Conservation (phyloP, 257 asterid genomes). For the Nicotiana paniculata region DNA sequence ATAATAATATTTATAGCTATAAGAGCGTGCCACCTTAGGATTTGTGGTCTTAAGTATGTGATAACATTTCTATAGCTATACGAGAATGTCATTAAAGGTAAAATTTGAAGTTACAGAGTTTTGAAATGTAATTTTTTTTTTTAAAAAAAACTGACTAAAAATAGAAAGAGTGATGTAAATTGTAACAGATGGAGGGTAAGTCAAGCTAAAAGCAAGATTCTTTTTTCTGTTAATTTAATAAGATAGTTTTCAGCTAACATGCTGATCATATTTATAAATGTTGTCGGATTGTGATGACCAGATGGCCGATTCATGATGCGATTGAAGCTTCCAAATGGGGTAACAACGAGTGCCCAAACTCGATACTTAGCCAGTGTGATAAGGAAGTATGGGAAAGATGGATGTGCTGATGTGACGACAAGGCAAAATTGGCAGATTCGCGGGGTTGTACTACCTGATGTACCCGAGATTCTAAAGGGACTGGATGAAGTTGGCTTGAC, state of each 20-base stretch:
- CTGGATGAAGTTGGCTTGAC: slow-evolving; percentile 83
- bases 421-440: slow-evolving; percentile 98
- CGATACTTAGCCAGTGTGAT: slow-evolving; percentile 76
- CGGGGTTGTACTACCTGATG: slow-evolving; percentile 80
- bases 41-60: neutral
- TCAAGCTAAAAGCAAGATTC: neutral
- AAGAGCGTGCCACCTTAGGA: no score
- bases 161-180: neutral
- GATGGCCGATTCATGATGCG: slow-evolving; percentile 99
- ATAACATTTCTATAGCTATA: neutral
- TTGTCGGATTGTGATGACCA: slow-evolving; percentile 15
- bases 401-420: slow-evolving; percentile 89
- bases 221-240: neutral
- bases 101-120: neutral
- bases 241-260: neutral
- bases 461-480: slow-evolving; percentile 78
- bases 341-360: slow-evolving; percentile 80
- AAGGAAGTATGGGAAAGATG: slow-evolving; percentile 75
- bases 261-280: neutral
- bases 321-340: slow-evolving; percentile 94
- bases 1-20: no score
- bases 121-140: neutral
- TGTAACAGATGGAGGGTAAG: neutral
- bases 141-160: neutral
- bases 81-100: neutral